Base-by-base conservation (phyloP, 176 grass and related monocot genomes). In the Coix lacrymajobi region DNA sequence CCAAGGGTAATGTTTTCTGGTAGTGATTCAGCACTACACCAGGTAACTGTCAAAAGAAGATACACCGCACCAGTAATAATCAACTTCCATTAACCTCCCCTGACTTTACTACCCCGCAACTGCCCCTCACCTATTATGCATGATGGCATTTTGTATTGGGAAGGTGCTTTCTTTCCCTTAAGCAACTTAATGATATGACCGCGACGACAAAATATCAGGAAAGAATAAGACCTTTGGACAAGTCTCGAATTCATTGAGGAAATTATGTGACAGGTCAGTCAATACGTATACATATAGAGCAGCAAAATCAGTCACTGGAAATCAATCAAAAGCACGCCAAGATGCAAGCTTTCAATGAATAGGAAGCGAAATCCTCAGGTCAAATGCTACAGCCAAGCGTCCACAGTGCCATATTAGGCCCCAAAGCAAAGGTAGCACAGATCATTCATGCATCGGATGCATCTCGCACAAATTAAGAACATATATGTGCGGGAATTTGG, bases 141-240 rank as follows among this genome's bases (percentile, higher is more conserved):
- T 16, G 7, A 11, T 8, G 29, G 28, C 12, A 24, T 71, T 29
- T 13, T n/a, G 68, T 62, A 15, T 19, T 1, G 20, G 24, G 58
- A 80, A 88, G 58, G 41, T 34, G 7, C 22, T 40, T 10, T 9
- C 41, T 38, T 63, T 33, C 13, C 2, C 12, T 39, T 43, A 36
- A 74, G 38, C 16, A 68, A 57, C 20, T 9, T 16, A 6, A 77
- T 77, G 16, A 78, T 43, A 63, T 4, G 78, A 77, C 11, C 56
- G 63, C 3, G 78, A 81, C 54, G 41, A 34, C 63, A 12, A 63
- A 81, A 89, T 85, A 85, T 71, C 43, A 49, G 64, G 32, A 66
- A 20, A 40, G 43, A 3, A 34, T 19, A 19, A 0, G 6, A 33
- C 10, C 43, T 64, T 71, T 14, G n/a, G 73, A 14, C n/a, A 20